Evolutionary conservation across 2,329 filamentous ascomycete genomes (phyloP), one percentile per base, ranked within the genome.

Genomic region (Acephala macrosclerotiorum): DNA sequence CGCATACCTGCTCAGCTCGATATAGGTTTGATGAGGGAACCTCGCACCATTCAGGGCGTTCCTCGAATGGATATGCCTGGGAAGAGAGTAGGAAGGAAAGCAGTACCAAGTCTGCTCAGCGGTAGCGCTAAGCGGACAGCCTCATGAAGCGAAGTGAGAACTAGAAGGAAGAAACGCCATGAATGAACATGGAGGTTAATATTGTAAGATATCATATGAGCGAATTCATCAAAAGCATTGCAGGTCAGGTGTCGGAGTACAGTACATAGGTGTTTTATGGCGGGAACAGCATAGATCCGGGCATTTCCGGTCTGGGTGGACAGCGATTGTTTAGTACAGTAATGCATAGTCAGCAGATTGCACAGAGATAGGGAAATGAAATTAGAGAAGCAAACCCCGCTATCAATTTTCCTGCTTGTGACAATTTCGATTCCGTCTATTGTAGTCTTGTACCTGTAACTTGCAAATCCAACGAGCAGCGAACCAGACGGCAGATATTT

Each of bases 11-110:
- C 92, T 8, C 94, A 92, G 75, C 85, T 99, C 11, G 96, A 99
- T 74, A 86, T 90, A 3, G 87, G 89, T 16, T 82, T 97, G 56
- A 97, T 98, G 93, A 93, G 93, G 77, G 94, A 97, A 79, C 94
- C 94, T 35, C 87, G 94, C 65, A 89, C 92, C 68, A 95, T 97
- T 45, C 93, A 97, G 77, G 94, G 94, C 40, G 89, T 94, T n/a
- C 94, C 94, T 26, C 81, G 87, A 38, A 83, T 85, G 20, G 76
- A 77, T 63, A 58, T 73, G 22, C 72, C 75, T 14, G 74, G 74
- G 0, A 76, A 75, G 64, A 68, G 70, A 61, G 73, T 77, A 1
- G 73, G 75, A 1, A 65, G 76, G 12, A 78, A 78, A 61, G 75
- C 75, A 8, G 75, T 78, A 1, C 76, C 76, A 5, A 78, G 76